These are phyloP conservation scores for Salix purpurea DNA, from an alignment of 345 rosid species.

Conservation along the genomic window DNA sequence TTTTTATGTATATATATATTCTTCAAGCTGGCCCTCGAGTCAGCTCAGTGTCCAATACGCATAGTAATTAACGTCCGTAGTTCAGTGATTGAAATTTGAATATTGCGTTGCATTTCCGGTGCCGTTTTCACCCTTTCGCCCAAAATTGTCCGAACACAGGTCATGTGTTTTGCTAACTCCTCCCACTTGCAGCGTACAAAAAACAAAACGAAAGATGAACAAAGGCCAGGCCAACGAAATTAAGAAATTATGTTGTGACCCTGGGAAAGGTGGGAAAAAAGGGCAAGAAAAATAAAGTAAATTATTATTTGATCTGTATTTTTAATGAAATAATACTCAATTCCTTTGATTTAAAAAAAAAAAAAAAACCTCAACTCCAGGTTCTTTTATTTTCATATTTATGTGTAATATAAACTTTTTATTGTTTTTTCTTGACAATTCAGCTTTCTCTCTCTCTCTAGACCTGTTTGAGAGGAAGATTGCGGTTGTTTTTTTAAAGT, in stretches of 20 bases:
- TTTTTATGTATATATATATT: not conserved
- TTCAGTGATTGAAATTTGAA: not conserved
- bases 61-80: not conserved
- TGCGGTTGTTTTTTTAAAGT: too few species aligned
- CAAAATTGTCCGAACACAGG: not conserved
- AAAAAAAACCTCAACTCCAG: not conserved
- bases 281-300: not conserved
- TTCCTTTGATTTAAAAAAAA: not conserved
- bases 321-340: not conserved
- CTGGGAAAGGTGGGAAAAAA: not conserved
- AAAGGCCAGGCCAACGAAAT: not conserved
- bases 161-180: not conserved
- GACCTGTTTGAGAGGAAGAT: too few species aligned
- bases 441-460: too few species aligned
- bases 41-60: not conserved
- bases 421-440: not conserved
- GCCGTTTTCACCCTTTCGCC: not conserved
- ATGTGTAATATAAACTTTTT: too few species aligned
- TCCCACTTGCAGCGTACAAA: not conserved
- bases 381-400: too few species aligned
- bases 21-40: not conserved
- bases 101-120: not conserved
- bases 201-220: too few species aligned
- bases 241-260: not conserved
- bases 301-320: too few species aligned